These are phyloP conservation scores for Crithidia sp. DNA, from an alignment of 208 protist species.

Conservation along the genomic window DNA sequence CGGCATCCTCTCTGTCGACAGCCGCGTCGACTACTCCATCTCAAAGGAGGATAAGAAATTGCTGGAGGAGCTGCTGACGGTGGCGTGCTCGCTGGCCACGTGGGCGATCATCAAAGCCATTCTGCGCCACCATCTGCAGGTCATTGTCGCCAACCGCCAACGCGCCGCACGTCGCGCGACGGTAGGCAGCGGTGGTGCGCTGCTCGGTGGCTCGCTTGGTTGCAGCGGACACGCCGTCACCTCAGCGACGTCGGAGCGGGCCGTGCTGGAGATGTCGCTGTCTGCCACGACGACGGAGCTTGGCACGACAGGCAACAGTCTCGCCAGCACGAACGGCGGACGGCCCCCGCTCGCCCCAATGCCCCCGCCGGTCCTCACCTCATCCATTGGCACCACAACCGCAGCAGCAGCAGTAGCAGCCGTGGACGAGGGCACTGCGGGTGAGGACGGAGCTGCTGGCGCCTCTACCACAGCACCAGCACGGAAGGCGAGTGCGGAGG, in stretches of 20 bases:
- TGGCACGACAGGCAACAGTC: not conserved
- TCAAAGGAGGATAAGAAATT: conserved; percentile 39
- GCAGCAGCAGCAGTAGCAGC: conserved; percentile 1
- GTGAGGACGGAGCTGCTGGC: not conserved
- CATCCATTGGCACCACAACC: not conserved
- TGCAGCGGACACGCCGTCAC: not conserved
- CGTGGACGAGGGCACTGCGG: not conserved
- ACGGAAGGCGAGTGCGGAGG: not conserved
- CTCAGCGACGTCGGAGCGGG: not conserved
- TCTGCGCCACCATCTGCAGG: conserved; percentile 53
- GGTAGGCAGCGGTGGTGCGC: not conserved
- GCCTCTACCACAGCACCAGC: too few species aligned
- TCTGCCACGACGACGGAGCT: conserved; percentile 11
- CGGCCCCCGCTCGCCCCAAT: conserved; percentile 20
- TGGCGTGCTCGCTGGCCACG: conserved; percentile 60
- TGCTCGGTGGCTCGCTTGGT: not conserved
- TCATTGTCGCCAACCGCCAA: conserved; percentile 12
- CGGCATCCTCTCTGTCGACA: conserved; percentile 15
- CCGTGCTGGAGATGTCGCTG: conserved; percentile 4
- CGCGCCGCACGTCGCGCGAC: not conserved
- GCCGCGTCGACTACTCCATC: conserved; percentile 12
- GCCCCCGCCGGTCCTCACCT: conserved; percentile 1
- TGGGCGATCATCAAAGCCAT: conserved; percentile 73
- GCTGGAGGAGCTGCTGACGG: conserved; percentile 54
- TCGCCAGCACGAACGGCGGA: not conserved